A percentile compares a stretch with the other conserved stretches of the same genome.
These are phyloP conservation scores for Helianthus tuberosus DNA, from an alignment of 129 eudicot species.

Conservation along the genomic window DNA sequence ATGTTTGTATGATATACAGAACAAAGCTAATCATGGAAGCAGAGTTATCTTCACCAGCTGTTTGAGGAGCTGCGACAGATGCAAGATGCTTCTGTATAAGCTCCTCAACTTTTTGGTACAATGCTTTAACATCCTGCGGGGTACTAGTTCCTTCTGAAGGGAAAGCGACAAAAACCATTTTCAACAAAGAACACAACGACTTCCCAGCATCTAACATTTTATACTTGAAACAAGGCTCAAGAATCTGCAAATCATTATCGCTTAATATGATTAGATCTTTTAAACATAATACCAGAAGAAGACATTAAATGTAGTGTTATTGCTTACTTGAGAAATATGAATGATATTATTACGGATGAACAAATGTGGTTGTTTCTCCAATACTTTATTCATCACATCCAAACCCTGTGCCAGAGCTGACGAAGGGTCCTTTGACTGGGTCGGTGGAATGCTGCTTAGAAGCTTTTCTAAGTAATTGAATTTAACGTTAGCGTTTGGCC, in stretches of 20 bases:
- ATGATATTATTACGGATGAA: constrained; percentile 90
- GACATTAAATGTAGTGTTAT: background rate
- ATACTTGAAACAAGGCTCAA: constrained; percentile 97
- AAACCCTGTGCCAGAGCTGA: constrained; percentile 98
- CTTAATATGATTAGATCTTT: constrained; percentile 1
- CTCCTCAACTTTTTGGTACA: constrained; percentile 82
- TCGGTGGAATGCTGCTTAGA: constrained; percentile 84
- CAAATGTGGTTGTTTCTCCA: constrained; percentile 97
- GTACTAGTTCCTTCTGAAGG: constrained; percentile 83
- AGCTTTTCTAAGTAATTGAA: constrained; percentile 97
- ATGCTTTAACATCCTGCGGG: constrained; percentile 81
- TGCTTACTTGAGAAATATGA: constrained; percentile 88
- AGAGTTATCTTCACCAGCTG: constrained; percentile 92
- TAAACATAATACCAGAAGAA: background rate
- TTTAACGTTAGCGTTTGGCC: constrained; percentile 98
- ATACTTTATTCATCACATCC: constrained; percentile 98
- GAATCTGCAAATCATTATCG: constrained; percentile 56
- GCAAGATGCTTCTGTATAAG: constrained; percentile 92
- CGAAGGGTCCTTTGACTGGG: constrained; percentile 97
- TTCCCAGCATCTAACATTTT: constrained; percentile 98
- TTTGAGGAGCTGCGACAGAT: constrained; percentile 79
- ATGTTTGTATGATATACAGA: constrained; percentile 71
- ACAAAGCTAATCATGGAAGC: constrained; percentile 91
- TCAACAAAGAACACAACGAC: constrained; percentile 85
- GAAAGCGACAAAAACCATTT: constrained; percentile 88